Base-by-base conservation (phyloP, 148 eudicot species). In the Polygonum aviculare region DNA sequence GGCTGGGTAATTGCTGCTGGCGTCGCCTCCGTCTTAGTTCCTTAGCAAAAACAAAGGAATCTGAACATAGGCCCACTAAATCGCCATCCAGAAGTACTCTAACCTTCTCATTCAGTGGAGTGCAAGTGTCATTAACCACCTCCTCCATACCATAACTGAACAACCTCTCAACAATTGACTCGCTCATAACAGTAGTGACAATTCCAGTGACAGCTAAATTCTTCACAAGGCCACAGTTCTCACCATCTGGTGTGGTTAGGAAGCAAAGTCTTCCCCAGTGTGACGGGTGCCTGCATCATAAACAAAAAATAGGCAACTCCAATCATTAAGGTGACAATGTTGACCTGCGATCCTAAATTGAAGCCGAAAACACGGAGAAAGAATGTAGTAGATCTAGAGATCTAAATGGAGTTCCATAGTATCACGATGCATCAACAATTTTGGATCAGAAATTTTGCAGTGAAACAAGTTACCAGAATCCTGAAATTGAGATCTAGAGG, bases 241-340 rank as follows among this genome's bases (percentile, higher is more conserved):
- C 96, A 62, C 98, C 98, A 69, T 95, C 98, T 1, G 98, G 91
- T 38, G 98, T 95, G 12, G 98, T 87, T 52, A 95, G 84, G 74
- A 84, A 95, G 78, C 98, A 95, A 2, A 95, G 72, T 80, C 84
- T 92, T 78, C 98, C 98, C 97, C 98, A 95, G 79, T 95, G 98
- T 22, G 97, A 95, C 12, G 96, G 98, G 81, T 95, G 97, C n/a
- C 98, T 95, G 84, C 87, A 87, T 69, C 49, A 45, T 72, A 22
- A 44, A 44, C 31, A 51, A 72, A 48, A 45, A 72, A 14, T 41
- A 72, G 74, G 36, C 16, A 72, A 33, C 16, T 72, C 19, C 74
- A 22, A 19, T 40, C 50, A 18, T 31, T 16, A 72, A 72, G 33
- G 44, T 16, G 18, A 19, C 21, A 36, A 69, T 19, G 11, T 41